Base-by-base conservation (phyloP, 371 early-diverging fungal genomes). In the Massospora cicadina region DNA sequence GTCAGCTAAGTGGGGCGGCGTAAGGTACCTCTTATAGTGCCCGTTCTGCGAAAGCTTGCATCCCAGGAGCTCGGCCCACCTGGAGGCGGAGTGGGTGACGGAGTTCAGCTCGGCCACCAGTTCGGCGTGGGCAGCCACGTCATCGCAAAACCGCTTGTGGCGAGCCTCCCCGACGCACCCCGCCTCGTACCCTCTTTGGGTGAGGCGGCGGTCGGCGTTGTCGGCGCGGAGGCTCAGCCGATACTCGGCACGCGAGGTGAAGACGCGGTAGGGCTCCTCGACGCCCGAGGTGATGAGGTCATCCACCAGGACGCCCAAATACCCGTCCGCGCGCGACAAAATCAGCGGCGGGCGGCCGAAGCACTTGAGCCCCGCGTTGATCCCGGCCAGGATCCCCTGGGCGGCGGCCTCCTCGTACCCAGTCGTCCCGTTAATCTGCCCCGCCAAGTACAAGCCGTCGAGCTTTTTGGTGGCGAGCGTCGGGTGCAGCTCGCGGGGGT, bases 361-460 rank as follows among this genome's bases (percentile, higher is more conserved):
- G 1, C 80, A 75, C 1, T 78, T 74, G 13, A 85, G 66, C 0
- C 82, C 89, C 2, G 91, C 90, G 60, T 90, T 90, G 66, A 84
- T 82, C n/a, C 91, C 91, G 0, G 90, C 90, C 58, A 90, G 77
- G 0, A 90, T 72, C 2, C 91, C 69, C 67, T 90, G 91, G 0
- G 88, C 87, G 0, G 91, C 91, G 0, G 91, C 91, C 68, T 90
- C 90, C 63, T 90, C 91, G 67, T 90, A 90, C 0, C 91, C 91
- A 0, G 91, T 90, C 1, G 91, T 89, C 13, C 91, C 91, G 66
- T 90, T 90, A 65, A 90, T 90, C 71, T 90, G 91, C 0, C 91
- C 91, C 1, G 90, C 90, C 69, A 90, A 73, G 67, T 80, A 90
- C 31, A 90, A 70, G 2, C 91, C 91, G 17, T 69, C 70, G 5